Evolutionary conservation across 257 asterid genomes (phyloP), one percentile per base, ranked within the genome.

Genomic region (Agastache rugosa): DNA sequence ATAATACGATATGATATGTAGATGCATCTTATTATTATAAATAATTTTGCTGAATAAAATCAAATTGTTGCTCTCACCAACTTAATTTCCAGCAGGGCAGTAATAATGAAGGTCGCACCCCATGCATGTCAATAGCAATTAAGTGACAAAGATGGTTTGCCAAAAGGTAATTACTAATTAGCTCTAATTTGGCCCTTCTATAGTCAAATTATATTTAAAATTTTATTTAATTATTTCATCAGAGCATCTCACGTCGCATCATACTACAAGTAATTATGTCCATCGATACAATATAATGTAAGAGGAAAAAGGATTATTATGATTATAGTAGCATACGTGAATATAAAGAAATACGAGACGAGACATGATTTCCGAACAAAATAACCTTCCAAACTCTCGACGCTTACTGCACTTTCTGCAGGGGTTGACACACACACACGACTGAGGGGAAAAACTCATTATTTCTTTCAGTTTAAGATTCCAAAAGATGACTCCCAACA

Each of bases 51-150:
- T 25, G 29, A 25, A 25, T 25, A 25, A 25, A 25, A 25, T 25
- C 2, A 25, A 25, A 25, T 25, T 25, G 2, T 25, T 25, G 29
- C 2, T 25, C 29, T 25, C 29, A 25, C 29, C 75, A 56, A 35
- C 73, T 20, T 58, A 50, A 29, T 51, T 67, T 65, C 22, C 48
- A 48, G 67, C 54, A 64, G 25, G 65, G 19, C 62, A 27, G 14
- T 5, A 54, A 55, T 69, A 50, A 19, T 20, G 71, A 34, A 58
- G 69, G 62, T 78, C 78, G 75, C 77, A 45, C 64, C 58, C 74
- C 82, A 75, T 78, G 77, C 83, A 75, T 75, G 79, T 82, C 64
- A 60, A 69, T 31, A 47, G 31, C 58, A 68, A 39, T 59, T 58
- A 34, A 63, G 1, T 69, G 75, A 75, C 55, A 58, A 61, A 42